These are phyloP conservation scores for Trypanosoma scelopori DNA, from an alignment of 208 protist genomes.

Conservation along the genomic window DNA sequence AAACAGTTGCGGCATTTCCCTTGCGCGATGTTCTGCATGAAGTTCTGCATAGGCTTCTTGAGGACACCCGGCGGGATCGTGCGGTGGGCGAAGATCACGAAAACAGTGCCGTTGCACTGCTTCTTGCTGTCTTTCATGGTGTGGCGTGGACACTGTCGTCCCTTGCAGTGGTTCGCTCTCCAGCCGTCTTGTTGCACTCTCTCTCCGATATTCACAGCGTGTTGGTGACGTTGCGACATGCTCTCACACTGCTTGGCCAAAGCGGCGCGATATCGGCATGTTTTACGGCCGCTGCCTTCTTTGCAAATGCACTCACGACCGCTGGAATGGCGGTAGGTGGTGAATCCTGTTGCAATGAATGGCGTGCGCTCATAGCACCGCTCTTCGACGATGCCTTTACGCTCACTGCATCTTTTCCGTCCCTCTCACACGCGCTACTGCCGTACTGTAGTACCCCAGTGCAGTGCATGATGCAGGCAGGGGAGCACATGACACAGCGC, in stretches of 20 bases:
- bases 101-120: neutral
- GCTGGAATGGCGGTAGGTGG: neutral
- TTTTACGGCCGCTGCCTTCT: constrained; percentile 12
- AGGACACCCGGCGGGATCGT: neutral
- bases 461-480: constrained; percentile 10
- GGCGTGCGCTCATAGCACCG: constrained; percentile 18
- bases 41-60: constrained; percentile 1
- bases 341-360: constrained; percentile 13
- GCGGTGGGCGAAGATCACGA: neutral
- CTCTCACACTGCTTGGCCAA: constrained; percentile 15
- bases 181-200: neutral
- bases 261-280: constrained; percentile 22
- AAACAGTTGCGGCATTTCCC: neutral
- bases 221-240: constrained; percentile 14
- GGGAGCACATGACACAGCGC: constrained; percentile 5
- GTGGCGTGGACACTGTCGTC: constrained; percentile 6
- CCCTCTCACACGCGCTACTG: constrained; percentile 22
- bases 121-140: constrained; percentile 17
- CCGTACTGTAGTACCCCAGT: constrained; percentile 27
- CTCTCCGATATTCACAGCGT: constrained; percentile 18
- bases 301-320: neutral
- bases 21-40: constrained; percentile 17
- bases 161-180: neutral
- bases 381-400: constrained; percentile 32
- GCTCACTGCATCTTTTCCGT: constrained; percentile 6